Percentiles rank a stretch among this genome's conserved stretches.
These are phyloP conservation scores for Sanghuangporus sanghuang DNA, from an alignment of 1,284 basidiomycete genomes.

Conservation along the genomic window DNA sequence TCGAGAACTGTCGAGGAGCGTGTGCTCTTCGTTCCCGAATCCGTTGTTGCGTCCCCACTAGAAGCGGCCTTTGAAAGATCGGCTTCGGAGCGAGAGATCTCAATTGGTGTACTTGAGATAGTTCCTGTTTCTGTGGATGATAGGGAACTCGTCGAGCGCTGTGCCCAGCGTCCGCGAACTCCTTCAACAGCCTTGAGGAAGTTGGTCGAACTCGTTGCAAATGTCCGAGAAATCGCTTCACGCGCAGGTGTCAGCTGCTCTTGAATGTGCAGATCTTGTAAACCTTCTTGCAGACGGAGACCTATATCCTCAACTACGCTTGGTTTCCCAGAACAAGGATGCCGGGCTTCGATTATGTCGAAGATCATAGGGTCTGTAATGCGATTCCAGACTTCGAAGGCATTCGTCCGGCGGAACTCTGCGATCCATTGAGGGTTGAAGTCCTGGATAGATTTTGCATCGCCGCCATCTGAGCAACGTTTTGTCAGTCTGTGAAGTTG, in stretches of 20 bases:
- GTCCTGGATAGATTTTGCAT: constrained; percentile 53
- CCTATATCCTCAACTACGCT: constrained; percentile 88
- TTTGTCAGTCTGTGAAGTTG: not conserved
- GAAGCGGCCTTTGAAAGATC: constrained; percentile 18
- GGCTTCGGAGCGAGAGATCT: constrained; percentile 43
- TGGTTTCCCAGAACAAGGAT: constrained; percentile 85
- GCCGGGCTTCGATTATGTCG: constrained; percentile 87
- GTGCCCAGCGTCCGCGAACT: constrained; percentile 69
- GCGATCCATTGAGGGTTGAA: constrained; percentile 83
- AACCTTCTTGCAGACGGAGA: constrained; percentile 80
- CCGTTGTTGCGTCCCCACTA: not conserved
- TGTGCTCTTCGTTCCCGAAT: constrained; percentile 20
- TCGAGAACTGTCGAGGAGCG: constrained; percentile 23
- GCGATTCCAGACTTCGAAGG: constrained; percentile 83
- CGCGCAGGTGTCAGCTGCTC: constrained; percentile 86
- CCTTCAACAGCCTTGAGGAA: constrained; percentile 87
- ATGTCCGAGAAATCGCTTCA: constrained; percentile 75
- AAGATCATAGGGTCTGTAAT: constrained; percentile 87
- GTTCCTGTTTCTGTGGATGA: constrained; percentile 23
- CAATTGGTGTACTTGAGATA: constrained; percentile 37
- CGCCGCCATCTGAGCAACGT: constrained; percentile 29
- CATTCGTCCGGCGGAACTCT: constrained; percentile 79
- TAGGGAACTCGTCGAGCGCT: constrained; percentile 37
- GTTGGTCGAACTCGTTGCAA: constrained; percentile 70
- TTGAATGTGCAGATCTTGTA: constrained; percentile 86